Evolutionary conservation across 495 filamentous ascomycete genomes (phyloP).

Genomic region (Thozetella sp.): DNA sequence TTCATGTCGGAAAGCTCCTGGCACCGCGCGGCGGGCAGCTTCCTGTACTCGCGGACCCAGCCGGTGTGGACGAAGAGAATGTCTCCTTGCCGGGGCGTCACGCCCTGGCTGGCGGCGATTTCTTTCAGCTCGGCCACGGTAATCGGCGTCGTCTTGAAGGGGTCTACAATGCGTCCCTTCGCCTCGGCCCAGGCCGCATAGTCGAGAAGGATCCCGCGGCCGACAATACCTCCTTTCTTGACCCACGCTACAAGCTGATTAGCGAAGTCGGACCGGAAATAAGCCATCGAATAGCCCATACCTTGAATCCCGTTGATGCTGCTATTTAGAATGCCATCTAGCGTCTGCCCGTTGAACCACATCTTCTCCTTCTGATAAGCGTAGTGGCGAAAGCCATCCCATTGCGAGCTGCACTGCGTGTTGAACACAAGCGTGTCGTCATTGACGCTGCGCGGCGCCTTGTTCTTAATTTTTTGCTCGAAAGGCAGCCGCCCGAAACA

Average conservation of each 20-base stretch:
- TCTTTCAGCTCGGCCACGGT: slow-evolving; percentile 36
- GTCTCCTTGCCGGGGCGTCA: slow-evolving; percentile 44
- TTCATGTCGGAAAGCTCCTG: slow-evolving; percentile 24
- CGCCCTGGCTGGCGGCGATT: slow-evolving; percentile 31
- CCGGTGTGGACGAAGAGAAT: slow-evolving; percentile 58
- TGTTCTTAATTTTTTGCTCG: slow-evolving; percentile 32
- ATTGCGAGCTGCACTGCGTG: slow-evolving; percentile 55
- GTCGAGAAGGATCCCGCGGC: slow-evolving; percentile 58
- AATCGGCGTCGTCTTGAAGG: slow-evolving; percentile 41
- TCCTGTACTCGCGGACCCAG: slow-evolving; percentile 41
- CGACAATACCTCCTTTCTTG: slow-evolving; percentile 38
- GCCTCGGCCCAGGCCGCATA: slow-evolving; percentile 28
- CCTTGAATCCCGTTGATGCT: slow-evolving; percentile 24
- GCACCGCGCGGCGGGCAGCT: slow-evolving; percentile 26
- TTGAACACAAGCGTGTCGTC: slow-evolving; percentile 54
- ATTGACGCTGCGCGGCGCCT: slow-evolving; percentile 42
- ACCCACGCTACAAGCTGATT: slow-evolving; percentile 1
- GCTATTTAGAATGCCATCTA: slow-evolving; percentile 20
- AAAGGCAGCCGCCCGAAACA: slow-evolving; percentile 32
- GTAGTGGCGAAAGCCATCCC: slow-evolving; percentile 59
- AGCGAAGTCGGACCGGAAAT: not conserved
- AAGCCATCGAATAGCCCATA: not conserved
- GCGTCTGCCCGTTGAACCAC: slow-evolving; percentile 44
- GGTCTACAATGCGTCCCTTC: slow-evolving; percentile 32
- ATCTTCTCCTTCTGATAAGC: slow-evolving; percentile 22